phyloP scores from a whole-genome alignment of 495 filamentous ascomycete species.

The Penicillium soppii region DNA sequence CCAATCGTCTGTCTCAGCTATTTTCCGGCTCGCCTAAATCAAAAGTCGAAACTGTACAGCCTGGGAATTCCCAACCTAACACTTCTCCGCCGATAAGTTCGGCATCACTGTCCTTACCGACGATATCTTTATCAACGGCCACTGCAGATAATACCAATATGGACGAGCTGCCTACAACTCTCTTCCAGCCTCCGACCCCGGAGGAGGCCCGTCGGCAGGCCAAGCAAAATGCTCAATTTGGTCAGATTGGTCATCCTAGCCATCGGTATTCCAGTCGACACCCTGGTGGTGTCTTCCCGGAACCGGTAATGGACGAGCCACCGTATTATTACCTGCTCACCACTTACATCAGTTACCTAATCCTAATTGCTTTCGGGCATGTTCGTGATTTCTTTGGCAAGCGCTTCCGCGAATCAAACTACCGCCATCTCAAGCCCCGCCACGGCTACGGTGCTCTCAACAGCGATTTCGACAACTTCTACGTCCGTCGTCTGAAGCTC shows the following conservation, averaged over 20 bases:
- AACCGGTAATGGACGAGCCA: constrained; percentile 90
- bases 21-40: constrained; percentile 60
- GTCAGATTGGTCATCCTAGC: constrained; percentile 71
- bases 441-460: constrained; percentile 97
- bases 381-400: constrained; percentile 98
- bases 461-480: constrained; percentile 98
- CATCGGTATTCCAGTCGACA: constrained; percentile 88
- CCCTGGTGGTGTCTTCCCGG: constrained; percentile 71
- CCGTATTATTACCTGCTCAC: constrained; percentile 96
- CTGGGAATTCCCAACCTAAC: constrained; percentile 53
- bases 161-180: constrained; percentile 73
- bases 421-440: constrained; percentile 74
- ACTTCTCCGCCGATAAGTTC: constrained; percentile 63
- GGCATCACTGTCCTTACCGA: constrained; percentile 77
- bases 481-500: constrained; percentile 86
- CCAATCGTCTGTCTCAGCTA: constrained; percentile 59
- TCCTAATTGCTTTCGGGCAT: constrained; percentile 93
- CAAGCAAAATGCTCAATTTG: constrained; percentile 87
- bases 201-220: constrained; percentile 74
- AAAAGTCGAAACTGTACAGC: constrained; percentile 51
- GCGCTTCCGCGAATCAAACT: constrained; percentile 79
- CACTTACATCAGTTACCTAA: constrained; percentile 95
- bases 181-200: constrained; percentile 89
- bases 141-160: constrained; percentile 73
- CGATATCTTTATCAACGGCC: constrained; percentile 89